Base-by-base conservation (phyloP, 2,329 filamentous ascomycete genomes). In the Blastomyces gilchristii region DNA sequence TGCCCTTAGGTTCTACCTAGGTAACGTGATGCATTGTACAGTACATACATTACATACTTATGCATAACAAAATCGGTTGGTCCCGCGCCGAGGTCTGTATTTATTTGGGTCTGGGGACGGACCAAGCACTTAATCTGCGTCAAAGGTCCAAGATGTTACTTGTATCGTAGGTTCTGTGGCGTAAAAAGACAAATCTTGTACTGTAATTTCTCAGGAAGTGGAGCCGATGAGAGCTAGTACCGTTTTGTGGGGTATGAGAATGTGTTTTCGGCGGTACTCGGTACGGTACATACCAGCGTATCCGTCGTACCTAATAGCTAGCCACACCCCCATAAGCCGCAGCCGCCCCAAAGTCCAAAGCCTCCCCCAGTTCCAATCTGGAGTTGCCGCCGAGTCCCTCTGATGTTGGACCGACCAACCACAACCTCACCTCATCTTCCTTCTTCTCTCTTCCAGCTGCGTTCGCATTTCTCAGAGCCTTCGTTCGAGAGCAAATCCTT, bases 371-470 rank as follows among this genome's bases (percentile, higher is more conserved):
- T 37, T 37, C 54, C 54, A 43, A 43, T 37, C 54, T 57, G 54
- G 54, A 57, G 54, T 37, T 37, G 54, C 54, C 37, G 54, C n/a
- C 54, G 53, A 56, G 22, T 52, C 28, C 49, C 47, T 53, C 59
- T 61, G 59, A 61, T 47, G 59, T 61, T 61, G 59, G 50, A 61
- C 59, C 50, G 43, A 31, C 58, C 58, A 54, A 43, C 58, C 58
- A 61, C 59, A 45, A 59, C 57, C 57, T 43, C 56, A 25, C 41
- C 45, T 5, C 31, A 4, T 18, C 43, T 45, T 41, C 14, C 22
- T 25, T 11, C 43, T 34, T 14, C 39, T 18, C 25, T 49, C 28
- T 14, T 11, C 50, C 43, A 54, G 14, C 50, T 47, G 25, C 52
- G 3, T 45, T 28, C 22, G 53, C n/a, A 56, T 56, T 56, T 56